Evolutionary conservation across 192 early-diverging fungal genomes (phyloP).

Genomic region (Chytriomyces sp.): DNA sequence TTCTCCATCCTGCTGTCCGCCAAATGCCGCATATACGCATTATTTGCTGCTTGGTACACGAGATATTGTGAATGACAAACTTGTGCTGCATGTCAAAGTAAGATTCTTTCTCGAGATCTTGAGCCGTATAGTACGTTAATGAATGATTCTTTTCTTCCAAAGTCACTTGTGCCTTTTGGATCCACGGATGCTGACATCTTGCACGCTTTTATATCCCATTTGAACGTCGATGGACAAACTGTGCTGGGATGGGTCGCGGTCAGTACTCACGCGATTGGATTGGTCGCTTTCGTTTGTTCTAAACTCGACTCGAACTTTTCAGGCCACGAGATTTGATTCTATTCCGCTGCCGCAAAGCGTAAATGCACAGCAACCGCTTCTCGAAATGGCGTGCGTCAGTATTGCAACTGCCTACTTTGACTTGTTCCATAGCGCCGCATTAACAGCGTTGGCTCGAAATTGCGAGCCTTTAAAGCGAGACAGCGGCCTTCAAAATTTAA

Average conservation of each 20-base stretch:
- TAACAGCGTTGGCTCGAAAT: conserved; percentile 26
- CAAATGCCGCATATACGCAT: conserved; percentile 14
- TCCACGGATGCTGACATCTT: conserved; percentile 9
- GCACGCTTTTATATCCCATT: conserved; percentile 16
- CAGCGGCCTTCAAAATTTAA: not conserved
- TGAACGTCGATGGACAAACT: conserved; percentile 8
- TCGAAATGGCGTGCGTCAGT: conserved; percentile 4
- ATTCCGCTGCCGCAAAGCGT: conserved; percentile 17
- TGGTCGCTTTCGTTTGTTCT: not conserved
- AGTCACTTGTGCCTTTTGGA: conserved; percentile 11
- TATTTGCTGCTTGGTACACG: conserved; percentile 21
- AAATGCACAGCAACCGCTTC: conserved; percentile 12
- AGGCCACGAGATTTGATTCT: conserved; percentile 25
- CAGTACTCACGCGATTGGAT: not conserved
- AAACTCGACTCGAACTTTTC: no score
- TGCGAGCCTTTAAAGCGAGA: conserved; percentile 22
- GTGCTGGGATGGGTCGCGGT: conserved; percentile 23
- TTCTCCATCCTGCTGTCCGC: conserved; percentile 17
- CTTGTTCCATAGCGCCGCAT: conserved; percentile 22
- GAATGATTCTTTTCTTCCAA: not conserved
- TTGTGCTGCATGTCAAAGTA: conserved; percentile 22
- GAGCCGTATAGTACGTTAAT: not conserved
- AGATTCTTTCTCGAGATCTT: not conserved
- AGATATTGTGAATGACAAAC: conserved; percentile 22
- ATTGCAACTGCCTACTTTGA: conserved; percentile 35